Conservation (phyloP, 768 basidiomycete species). For the Boletus sp. region DNA sequence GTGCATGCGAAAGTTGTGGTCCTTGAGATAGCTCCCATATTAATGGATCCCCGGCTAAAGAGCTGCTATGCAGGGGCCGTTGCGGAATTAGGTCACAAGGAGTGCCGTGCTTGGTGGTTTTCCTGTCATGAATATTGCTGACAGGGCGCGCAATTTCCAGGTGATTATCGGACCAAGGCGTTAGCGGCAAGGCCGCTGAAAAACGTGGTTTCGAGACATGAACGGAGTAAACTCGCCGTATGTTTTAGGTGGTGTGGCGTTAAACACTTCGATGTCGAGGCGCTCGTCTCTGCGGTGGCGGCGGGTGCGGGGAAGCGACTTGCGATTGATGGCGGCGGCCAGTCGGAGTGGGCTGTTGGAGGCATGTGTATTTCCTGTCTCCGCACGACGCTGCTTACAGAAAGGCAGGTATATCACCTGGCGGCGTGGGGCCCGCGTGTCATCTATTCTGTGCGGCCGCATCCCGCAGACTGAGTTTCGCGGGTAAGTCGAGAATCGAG, state of each 20-base stretch:
- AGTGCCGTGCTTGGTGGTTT: neutral
- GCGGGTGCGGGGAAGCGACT: slow-evolving; percentile 21
- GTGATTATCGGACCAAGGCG: neutral
- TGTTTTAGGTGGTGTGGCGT: slow-evolving; percentile 11
- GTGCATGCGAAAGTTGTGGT: neutral
- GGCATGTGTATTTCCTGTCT: slow-evolving; percentile 6
- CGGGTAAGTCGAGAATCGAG: neutral
- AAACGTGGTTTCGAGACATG: slow-evolving; percentile 5
- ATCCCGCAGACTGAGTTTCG: neutral
- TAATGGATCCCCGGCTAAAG: neutral
- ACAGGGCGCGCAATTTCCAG: neutral
- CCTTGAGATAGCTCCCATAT: neutral
- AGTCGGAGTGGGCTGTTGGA: neutral
- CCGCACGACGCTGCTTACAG: neutral
- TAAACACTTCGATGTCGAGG: slow-evolving; percentile 1
- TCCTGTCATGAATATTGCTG: neutral
- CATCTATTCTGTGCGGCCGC: neutral
- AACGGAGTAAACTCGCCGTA: slow-evolving; percentile 6
- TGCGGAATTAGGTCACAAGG: neutral
- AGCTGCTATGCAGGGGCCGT: too few species aligned
- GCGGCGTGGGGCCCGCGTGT: neutral
- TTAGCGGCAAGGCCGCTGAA: neutral
- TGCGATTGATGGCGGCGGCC: slow-evolving; percentile 4
- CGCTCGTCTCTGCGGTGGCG: slow-evolving; percentile 22
- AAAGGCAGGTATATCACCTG: neutral